Conservation (phyloP, 2,329 filamentous ascomycete species). For the Colletotrichum australisinense region DNA sequence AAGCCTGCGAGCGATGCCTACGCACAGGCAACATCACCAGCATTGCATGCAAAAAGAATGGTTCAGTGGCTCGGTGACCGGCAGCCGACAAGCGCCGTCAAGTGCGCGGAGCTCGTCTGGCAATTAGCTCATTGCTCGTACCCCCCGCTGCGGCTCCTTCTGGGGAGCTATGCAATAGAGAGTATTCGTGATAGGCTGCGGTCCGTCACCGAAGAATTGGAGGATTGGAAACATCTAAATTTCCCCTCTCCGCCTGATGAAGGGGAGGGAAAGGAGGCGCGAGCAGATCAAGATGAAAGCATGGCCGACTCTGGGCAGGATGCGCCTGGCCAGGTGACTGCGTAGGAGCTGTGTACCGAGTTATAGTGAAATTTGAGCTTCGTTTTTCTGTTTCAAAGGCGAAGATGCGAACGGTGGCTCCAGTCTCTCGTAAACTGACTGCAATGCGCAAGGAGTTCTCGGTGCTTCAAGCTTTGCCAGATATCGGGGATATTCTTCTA, state of each 20-base stretch:
- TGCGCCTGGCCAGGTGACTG: not conserved
- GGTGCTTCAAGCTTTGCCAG: too few species aligned
- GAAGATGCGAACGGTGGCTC: not conserved
- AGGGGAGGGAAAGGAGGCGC: conserved; percentile 26
- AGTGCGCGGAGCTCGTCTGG: conserved; percentile 94
- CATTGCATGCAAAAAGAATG: conserved; percentile 89
- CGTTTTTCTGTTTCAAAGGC: not conserved
- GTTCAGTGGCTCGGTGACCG: conserved; percentile 94
- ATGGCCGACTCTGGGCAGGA: conserved; percentile 21
- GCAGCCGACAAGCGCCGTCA: conserved; percentile 92
- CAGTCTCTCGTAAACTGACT: too few species aligned
- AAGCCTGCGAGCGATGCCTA: conserved; percentile 89
- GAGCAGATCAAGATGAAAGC: conserved; percentile 23
- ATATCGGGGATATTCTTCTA: too few species aligned
- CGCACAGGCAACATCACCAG: conserved; percentile 79
- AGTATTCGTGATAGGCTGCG: conserved; percentile 91
- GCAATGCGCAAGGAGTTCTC: too few species aligned
- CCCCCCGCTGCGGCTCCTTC: conserved; percentile 85
- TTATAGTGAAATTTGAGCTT: too few species aligned
- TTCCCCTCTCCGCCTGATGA: conserved; percentile 63
- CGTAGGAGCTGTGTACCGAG: not conserved
- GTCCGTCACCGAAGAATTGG: conserved; percentile 93
- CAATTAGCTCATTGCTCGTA: conserved; percentile 95
- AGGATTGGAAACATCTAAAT: conserved; percentile 91
- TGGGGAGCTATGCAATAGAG: conserved; percentile 95